These are phyloP conservation scores for Phytophthora tubulina DNA, from an alignment of 352 stramenopile species.

Conservation along the genomic window DNA sequence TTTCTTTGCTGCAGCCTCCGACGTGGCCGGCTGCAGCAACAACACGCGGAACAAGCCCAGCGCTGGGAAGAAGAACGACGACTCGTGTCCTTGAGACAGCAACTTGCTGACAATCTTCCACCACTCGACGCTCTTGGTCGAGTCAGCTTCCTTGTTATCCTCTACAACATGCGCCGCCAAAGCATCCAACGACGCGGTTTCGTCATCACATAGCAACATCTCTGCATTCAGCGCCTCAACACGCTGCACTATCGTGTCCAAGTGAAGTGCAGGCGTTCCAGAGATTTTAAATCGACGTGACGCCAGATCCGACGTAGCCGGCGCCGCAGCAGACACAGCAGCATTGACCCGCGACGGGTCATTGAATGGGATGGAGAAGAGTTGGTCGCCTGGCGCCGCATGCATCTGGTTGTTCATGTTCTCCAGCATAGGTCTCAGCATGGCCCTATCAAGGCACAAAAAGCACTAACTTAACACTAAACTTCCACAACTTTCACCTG, in stretches of 20 bases:
- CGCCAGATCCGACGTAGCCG: conserved; percentile 22
- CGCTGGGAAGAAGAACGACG: conserved; percentile 62
- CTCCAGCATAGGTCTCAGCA: conserved; percentile 84
- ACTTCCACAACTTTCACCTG: not conserved
- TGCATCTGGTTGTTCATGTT: conserved; percentile 88
- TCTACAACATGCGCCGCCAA: conserved; percentile 40
- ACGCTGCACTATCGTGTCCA: conserved; percentile 59
- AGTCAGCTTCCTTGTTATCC: conserved; percentile 23
- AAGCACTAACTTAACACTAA: conserved; percentile 9
- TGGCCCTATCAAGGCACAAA: conserved; percentile 50
- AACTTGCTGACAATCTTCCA: conserved; percentile 63
- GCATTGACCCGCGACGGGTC: conserved; percentile 52
- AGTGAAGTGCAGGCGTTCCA: conserved; percentile 50
- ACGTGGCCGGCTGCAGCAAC: conserved; percentile 47
- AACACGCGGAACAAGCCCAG: conserved; percentile 72
- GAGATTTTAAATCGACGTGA: conserved; percentile 73
- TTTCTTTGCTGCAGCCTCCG: conserved; percentile 46
- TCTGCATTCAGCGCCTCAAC: conserved; percentile 50
- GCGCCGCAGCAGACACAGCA: conserved; percentile 8
- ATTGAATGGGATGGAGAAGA: conserved; percentile 81
- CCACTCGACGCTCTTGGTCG: conserved; percentile 35
- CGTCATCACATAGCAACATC: conserved; percentile 39
- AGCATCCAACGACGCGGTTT: conserved; percentile 44
- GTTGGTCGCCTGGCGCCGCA: conserved; percentile 48
- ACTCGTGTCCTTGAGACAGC: conserved; percentile 41